Base-by-base conservation (phyloP, 2,329 filamentous ascomycete genomes). In the Macrophomina phaseolina region DNA sequence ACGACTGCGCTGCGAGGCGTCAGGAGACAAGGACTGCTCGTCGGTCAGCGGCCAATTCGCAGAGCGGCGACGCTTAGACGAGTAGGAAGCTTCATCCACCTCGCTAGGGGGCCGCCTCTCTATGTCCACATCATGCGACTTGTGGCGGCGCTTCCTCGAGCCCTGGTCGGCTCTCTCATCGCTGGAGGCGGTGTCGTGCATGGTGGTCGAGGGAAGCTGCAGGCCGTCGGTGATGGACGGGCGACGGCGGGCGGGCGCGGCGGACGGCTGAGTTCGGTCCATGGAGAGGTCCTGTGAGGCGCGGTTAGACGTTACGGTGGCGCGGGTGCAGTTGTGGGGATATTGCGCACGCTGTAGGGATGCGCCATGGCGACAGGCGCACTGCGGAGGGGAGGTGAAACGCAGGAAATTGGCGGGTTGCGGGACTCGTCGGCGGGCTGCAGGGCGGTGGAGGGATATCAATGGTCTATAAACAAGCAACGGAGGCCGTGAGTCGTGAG, bases 11-110 rank as follows among this genome's bases (percentile, higher is more conserved):
- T 61, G 48, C 14, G 48, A 60, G 9, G 48, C 51, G 56, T 66
- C 58, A 51, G 58, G 48, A 14, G 60, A 55, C n/a, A 32, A 28
- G 9, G 63, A 38, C 30, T 56, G 40, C 18, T 63, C 64, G 34
- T 65, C 58, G 7, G 67, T 64, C 42, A 67, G 52, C 42, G 69
- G 68, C 69, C 69, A 69, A 40, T 69, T 66, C n/a, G 64, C 62
- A 49, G 56, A 66, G 45, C 69, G 66, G 46, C 63, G 66, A 30
- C 69, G 68, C 67, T 70, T 70, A 11, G 67, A 66, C 16, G 64
- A 62, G 56, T 60, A 61, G 28, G 67, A 64, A 55, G 28, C 51
- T 18, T 32, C 18, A 40, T 67, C 67, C 36, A 61, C 55, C 40
- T 60, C 28, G 28, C 42, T 48, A 18, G 23, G 46, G 16, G 28